Percentiles rank a stretch among this genome's conserved stretches.
Evolutionary conservation across 805 yeast genomes (phyloP).

Genomic region (Metschnikowia lochheadii): DNA sequence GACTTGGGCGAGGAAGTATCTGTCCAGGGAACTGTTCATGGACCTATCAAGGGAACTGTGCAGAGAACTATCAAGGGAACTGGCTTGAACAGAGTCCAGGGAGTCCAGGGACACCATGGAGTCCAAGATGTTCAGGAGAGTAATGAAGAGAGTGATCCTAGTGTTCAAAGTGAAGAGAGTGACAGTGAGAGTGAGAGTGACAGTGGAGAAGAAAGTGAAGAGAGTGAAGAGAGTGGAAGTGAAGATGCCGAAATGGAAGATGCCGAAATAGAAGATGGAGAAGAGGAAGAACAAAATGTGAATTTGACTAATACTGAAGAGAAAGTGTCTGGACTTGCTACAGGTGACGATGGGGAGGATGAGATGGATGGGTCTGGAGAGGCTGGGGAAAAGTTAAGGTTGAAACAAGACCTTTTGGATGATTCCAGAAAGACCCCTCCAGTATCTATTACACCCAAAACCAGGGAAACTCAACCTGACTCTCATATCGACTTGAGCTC

Average conservation of each 20-base stretch:
- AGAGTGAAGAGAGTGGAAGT: constrained; percentile 5
- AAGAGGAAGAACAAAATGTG: not conserved
- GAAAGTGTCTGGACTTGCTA: constrained; percentile 5
- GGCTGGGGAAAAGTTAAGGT: constrained; percentile 7
- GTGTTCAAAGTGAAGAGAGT: constrained; percentile 9
- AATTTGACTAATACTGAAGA: constrained; percentile 9
- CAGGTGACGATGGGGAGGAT: not conserved
- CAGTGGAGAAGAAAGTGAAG: constrained; percentile 20
- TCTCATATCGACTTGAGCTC: constrained; percentile 1
- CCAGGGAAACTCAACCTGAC: too few species aligned
- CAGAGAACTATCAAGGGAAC: too few species aligned
- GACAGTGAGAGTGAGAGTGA: constrained; percentile 24
- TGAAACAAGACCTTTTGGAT: constrained; percentile 15
- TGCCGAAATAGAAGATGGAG: not conserved
- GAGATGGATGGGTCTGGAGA: constrained; percentile 9
- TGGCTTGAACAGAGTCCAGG: too few species aligned
- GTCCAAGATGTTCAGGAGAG: too few species aligned
- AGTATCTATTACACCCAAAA: not conserved
- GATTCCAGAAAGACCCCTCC: constrained; percentile 15
- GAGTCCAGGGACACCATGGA: too few species aligned
- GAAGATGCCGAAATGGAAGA: constrained; percentile 11
- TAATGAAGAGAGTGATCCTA: constrained; percentile 2
- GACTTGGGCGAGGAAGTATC: not conserved
- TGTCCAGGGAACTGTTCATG: too few species aligned
- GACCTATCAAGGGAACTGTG: too few species aligned